Evolutionary conservation across 805 yeast species (phyloP).

Genomic region (Cyberlindnera meyerae): DNA sequence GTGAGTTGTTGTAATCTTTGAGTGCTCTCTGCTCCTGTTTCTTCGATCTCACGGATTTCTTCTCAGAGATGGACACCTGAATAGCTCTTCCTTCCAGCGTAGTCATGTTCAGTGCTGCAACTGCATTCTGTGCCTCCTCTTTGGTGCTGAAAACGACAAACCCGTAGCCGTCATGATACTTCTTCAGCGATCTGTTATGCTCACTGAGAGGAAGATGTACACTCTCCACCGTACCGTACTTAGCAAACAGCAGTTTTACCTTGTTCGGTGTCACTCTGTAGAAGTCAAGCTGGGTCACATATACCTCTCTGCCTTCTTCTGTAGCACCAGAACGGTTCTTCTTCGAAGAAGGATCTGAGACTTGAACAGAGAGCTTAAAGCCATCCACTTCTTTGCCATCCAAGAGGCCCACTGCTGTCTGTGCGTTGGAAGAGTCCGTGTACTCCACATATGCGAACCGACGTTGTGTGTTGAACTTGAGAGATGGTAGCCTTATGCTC

Average conservation of each 20-base stretch:
- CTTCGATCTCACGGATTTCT: constrained; percentile 32
- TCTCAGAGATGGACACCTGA: constrained; percentile 44
- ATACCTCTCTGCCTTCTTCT: constrained; percentile 53
- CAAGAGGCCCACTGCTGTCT: constrained; percentile 35
- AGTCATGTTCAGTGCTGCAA: constrained; percentile 35
- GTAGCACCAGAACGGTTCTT: constrained; percentile 39
- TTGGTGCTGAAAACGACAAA: constrained; percentile 46
- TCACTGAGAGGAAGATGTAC: constrained; percentile 43
- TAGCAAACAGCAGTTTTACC: constrained; percentile 38
- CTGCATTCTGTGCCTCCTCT: constrained; percentile 44
- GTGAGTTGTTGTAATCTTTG: constrained; percentile 18
- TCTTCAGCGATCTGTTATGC: constrained; percentile 19
- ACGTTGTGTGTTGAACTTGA: constrained; percentile 47
- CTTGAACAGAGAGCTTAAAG: constrained; percentile 46
- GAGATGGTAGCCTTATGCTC: constrained; percentile 60
- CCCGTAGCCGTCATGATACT: constrained; percentile 57
- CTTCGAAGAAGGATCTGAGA: constrained; percentile 54
- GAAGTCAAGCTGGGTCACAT: constrained; percentile 49
- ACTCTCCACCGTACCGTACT: constrained; percentile 49
- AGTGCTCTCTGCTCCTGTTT: constrained; percentile 24
- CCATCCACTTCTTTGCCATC: constrained; percentile 36
- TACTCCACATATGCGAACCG: constrained; percentile 74
- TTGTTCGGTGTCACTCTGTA: constrained; percentile 33
- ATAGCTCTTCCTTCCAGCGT: constrained; percentile 44
- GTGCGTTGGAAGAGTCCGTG: constrained; percentile 37